Evolutionary conservation across 208 protist species (phyloP), one percentile per base, ranked within the genome.

Genomic region (Acanthamoeba castellanii): DNA sequence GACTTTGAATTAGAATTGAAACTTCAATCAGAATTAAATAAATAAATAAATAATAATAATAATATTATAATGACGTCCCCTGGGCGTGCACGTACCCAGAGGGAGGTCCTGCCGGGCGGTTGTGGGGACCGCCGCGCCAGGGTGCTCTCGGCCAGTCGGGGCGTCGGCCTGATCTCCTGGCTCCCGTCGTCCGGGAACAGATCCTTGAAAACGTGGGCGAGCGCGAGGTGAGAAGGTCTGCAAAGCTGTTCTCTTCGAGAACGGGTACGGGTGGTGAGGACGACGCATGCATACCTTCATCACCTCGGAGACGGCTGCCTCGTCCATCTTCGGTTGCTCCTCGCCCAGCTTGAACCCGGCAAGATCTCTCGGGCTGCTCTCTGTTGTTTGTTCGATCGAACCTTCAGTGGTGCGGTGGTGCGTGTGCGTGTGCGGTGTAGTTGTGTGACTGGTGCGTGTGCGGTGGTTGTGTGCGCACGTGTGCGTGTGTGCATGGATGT

Each of bases 121-220:
- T 78, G 70, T 20, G 70, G 50, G 13, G 81, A 55, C 2, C 50
- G 37, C n/a, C 37, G 37, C 42, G 81, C 81, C 27, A 88, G 34
- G 8, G 52, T 25, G 25, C 81, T 88, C 13, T 52, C 81, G 25
- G 81, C 42, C 11, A 88, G 52, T 32, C 37, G 61, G 22, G 81
- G 81, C 8, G 81, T 88, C 6, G 81, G 81, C 7, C 37, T 32
- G 34, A 88, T 57, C 6, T 55, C 50, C 52, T 88, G 50, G 45
- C 52, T 64, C n/a, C 22, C 52, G 37, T 82, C 72, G 16, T 45
- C 76, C 34, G 81, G 81, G 34, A 88, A 88, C 20, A 88, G 50
- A 16, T 88, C 52, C 81, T 88, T 42, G 37, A 42, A 1, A 42
- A 42, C 3, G 37, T 20, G 8, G 52, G 2, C 6, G 22, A 11